Conservation (phyloP, 108 stramenopile species). For the Schizochytrium sp. region DNA sequence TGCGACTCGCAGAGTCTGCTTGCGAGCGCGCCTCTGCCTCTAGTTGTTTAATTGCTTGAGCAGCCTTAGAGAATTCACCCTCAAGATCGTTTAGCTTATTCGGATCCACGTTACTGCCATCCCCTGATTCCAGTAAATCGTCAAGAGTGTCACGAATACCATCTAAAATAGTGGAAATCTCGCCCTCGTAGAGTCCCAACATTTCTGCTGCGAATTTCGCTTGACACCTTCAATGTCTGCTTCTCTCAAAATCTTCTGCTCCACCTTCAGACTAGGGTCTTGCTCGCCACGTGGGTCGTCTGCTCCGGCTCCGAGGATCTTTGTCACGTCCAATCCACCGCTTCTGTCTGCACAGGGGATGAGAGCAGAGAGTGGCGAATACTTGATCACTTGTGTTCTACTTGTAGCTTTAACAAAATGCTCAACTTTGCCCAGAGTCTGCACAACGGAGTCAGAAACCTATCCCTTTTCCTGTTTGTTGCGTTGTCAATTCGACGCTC, state of each 20-base stretch:
- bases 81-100: neutral
- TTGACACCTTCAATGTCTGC: neutral
- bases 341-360: too few relatives aligned
- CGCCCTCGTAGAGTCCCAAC: conserved; percentile 19
- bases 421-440: too few relatives aligned
- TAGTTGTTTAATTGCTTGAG: conserved; percentile 44
- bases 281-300: too few relatives aligned
- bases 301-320: too few relatives aligned
- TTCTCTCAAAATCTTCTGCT: neutral
- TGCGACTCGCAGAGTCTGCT: conserved; percentile 16
- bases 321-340: too few relatives aligned
- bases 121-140: neutral
- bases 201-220: neutral
- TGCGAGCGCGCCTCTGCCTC: conserved; percentile 38
- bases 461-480: too few relatives aligned
- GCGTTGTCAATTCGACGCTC: too few relatives aligned
- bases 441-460: too few relatives aligned
- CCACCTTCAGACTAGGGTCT: neutral
- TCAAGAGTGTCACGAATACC: neutral
- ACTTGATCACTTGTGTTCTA: too few relatives aligned
- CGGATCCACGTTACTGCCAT: neutral
- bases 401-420: too few relatives aligned
- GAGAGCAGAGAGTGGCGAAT: too few relatives aligned
- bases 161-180: neutral
- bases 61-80: neutral